Percentiles rank a stretch among this genome's conserved stretches.
Evolutionary conservation across 2,329 filamentous ascomycete genomes (phyloP).

Genomic region (Trichoderma atroviride): DNA sequence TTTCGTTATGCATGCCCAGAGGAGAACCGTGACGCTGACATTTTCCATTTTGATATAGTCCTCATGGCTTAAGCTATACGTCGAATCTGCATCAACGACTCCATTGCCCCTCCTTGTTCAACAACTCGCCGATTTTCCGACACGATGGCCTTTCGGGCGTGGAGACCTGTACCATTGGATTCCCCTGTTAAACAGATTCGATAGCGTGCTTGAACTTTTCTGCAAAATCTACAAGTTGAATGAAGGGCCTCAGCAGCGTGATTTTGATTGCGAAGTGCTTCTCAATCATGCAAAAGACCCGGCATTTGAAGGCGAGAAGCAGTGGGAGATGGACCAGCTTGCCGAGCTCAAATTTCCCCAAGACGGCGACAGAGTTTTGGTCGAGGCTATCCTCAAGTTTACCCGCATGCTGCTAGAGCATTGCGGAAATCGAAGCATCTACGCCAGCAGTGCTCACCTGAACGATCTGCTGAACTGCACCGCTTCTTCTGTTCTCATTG

Average conservation of each 20-base stretch:
- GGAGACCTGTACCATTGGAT: slow-evolving; percentile 99
- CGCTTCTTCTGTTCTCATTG: slow-evolving; percentile 75
- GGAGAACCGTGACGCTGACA: not conserved
- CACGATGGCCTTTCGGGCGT: slow-evolving; percentile 90
- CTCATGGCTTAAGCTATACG: slow-evolving; percentile 81
- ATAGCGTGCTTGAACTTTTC: slow-evolving; percentile 81
- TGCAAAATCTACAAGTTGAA: slow-evolving; percentile 78
- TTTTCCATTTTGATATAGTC: slow-evolving; percentile 58
- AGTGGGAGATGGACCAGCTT: slow-evolving; percentile 52
- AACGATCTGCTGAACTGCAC: slow-evolving; percentile 89
- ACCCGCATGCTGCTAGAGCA: slow-evolving; percentile 88
- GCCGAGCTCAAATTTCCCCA: slow-evolving; percentile 63
- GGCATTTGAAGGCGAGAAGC: slow-evolving; percentile 51
- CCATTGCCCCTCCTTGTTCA: slow-evolving; percentile 76
- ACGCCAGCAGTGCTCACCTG: slow-evolving; percentile 87
- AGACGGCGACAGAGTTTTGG: slow-evolving; percentile 78
- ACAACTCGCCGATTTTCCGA: slow-evolving; percentile 78
- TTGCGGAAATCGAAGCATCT: slow-evolving; percentile 95
- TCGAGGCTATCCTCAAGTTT: slow-evolving; percentile 81
- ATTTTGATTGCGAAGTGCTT: slow-evolving; percentile 70
- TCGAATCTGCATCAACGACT: slow-evolving; percentile 67
- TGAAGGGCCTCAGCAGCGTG: slow-evolving; percentile 75
- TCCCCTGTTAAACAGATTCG: slow-evolving; percentile 87
- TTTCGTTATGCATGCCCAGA: not conserved
- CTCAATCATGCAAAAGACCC: slow-evolving; percentile 59